Percentiles rank a stretch among this genome's conserved stretches.
Evolutionary conservation across 2,329 filamentous ascomycete species (phyloP).

Genomic region (Colletotrichum siamense): DNA sequence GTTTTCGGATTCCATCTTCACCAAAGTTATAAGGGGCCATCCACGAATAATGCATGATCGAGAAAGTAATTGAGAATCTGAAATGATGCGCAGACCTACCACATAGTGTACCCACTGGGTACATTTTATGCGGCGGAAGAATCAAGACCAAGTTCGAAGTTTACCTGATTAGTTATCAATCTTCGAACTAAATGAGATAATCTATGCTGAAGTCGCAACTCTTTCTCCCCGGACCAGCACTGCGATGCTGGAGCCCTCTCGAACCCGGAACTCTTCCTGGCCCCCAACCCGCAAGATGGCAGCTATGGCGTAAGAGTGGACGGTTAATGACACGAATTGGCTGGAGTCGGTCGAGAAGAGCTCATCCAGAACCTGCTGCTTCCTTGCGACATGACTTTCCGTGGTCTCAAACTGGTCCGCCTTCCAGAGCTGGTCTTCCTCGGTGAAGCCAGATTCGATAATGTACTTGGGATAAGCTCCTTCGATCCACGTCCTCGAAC

Average conservation of each 20-base stretch:
- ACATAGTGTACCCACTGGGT: neutral
- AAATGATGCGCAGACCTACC: neutral
- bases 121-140: neutral
- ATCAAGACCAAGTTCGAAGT: neutral
- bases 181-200: neutral
- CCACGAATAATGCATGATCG: neutral
- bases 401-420: conserved; percentile 53
- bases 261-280: conserved; percentile 49
- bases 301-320: conserved; percentile 53
- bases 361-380: conserved; percentile 49
- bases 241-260: conserved; percentile 59
- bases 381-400: conserved; percentile 48
- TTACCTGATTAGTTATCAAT: neutral
- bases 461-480: conserved; percentile 53
- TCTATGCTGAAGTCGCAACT: neutral
- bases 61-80: neutral
- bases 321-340: conserved; percentile 54
- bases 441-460: conserved; percentile 60
- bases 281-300: conserved; percentile 46
- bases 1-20: no score
- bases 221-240: conserved; percentile 54
- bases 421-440: conserved; percentile 60
- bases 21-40: neutral
- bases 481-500: conserved; percentile 51
- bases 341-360: conserved; percentile 46